Base-by-base conservation (phyloP, 441 rosid genomes). In the Theobroma grandiflorum region DNA sequence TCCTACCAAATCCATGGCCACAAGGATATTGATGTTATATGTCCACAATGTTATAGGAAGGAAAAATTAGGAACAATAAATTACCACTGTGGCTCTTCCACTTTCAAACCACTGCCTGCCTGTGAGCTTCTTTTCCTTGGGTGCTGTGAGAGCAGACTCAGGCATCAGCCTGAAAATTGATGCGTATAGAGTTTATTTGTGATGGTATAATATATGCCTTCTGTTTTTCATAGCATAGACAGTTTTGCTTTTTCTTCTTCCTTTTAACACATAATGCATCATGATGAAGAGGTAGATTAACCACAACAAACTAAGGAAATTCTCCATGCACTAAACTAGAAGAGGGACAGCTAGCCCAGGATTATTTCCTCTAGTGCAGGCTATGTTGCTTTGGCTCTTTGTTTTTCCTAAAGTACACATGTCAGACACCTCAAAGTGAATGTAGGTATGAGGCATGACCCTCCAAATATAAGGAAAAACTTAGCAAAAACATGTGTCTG, bases 101-200 rank as follows among this genome's bases (percentile, higher is more conserved):
- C 94, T 93, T 83, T 97, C 99, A 82, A 95, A 95, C 98, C 97
- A 95, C 86, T 90, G 98, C 86, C 98, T 92, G 85, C 99, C 99
- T 2, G 93, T 15, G 79, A 95, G 96, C 89, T 85, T 95, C 90
- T 92, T 97, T 86, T 97, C 98, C 86, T 94, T 95, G 2, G 95
- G 72, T 77, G 89, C 83, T 1, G 90, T 70, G 52, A 95, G 97
- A 69, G 89, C 99, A 88, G 98, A 90, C 81, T 95, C 99, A 0
- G 98, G 99, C 98, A 94, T 95, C 84, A 92, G 75, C 91, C 99
- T 92, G 85, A 72, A 85, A 82, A 67, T 73, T 66, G 59, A 79
- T 16, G 65, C 52, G 52, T 40, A 22, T 37, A 58, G 2, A 58
- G 77, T 74, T 74, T 42, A 58, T 42, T 58, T 40, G 38, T 74